Evolutionary conservation across 2,329 filamentous ascomycete genomes (phyloP).

Genomic region (Xenosphaeropsis pyriputrescens): DNA sequence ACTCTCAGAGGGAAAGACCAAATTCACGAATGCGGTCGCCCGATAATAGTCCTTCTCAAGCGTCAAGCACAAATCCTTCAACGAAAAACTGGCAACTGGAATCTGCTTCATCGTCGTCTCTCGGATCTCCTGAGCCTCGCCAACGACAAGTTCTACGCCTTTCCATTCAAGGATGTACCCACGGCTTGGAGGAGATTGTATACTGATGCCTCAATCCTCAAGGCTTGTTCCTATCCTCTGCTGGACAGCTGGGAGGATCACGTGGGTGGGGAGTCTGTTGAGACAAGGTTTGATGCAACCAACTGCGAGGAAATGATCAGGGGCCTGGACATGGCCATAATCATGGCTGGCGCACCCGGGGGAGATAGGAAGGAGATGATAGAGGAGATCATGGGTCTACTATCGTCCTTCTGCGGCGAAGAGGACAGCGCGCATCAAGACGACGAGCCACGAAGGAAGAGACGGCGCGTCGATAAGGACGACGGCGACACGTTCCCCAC

Average conservation of each 20-base stretch:
- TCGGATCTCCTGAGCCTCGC: slow-evolving; percentile 42
- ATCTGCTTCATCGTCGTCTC: slow-evolving; percentile 21
- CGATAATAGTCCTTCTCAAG: background rate
- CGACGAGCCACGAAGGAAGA: slow-evolving; percentile 6
- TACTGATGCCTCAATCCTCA: slow-evolving; percentile 53
- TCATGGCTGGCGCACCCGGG: slow-evolving; percentile 14
- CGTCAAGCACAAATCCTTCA: background rate
- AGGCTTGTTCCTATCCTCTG: slow-evolving; percentile 27
- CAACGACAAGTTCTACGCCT: slow-evolving; percentile 55
- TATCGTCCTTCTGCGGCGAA: slow-evolving; percentile 34
- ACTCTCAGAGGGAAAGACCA: background rate
- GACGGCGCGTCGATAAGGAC: slow-evolving; percentile 5
- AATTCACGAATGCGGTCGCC: background rate
- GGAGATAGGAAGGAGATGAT: slow-evolving; percentile 19
- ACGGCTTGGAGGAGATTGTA: slow-evolving; percentile 56
- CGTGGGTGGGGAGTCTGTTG: slow-evolving; percentile 1
- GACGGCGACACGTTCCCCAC: slow-evolving; percentile 7
- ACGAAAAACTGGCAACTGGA: background rate
- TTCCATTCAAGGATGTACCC: slow-evolving; percentile 51
- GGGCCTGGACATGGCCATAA: slow-evolving; percentile 17
- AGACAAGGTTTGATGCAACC: background rate
- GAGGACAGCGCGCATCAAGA: background rate
- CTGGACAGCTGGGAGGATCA: slow-evolving; percentile 6
- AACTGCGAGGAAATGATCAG: slow-evolving; percentile 14
- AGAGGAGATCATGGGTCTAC: slow-evolving; percentile 40